Evolutionary conservation across 1,284 basidiomycete genomes (phyloP), one percentile per base, ranked within the genome.

Genomic region (Leccinum subfulvum): DNA sequence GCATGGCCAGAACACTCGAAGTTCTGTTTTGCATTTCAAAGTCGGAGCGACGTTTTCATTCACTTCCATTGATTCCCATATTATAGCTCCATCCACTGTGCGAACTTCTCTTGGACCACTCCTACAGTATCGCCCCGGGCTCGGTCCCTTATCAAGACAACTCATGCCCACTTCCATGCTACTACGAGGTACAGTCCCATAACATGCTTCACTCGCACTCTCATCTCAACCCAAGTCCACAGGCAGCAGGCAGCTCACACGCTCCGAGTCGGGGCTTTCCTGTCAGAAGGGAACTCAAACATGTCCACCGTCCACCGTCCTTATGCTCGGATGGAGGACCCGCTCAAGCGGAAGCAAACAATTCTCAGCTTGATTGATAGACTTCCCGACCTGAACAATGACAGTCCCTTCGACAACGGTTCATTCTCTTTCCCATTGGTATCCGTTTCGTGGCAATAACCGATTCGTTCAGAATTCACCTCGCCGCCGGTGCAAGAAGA

Each of bases 351-450:
- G 51, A 85, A 82, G 68, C 83, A 88, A 68, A 89, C 87, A 1
- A 80, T 90, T 58, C 73, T 88, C 49, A 87, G 80, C 65, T 73
- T 90, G 65, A 80, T 92, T 58, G 88, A 91, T 66, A 79, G 80
- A 41, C 69, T 84, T 64, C 82, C 85, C 65, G 83, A 90, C 62
- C 68, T 91, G 65, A 81, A 81, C 69, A 80, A 81, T 59, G 82
- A 84, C 58, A 80, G 79, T n/a, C 78, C 76, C 39, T 64, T 79
- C n/a, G 79, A 77, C 14, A 62, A 70, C 51, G 77, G 85, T 85
- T 66, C 62, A 80, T 77, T 8, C 52, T 63, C 41, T 54, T 59
- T 28, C 16, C 21, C 47, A 16, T 3, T n/a, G 13, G 39, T 62
- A 18, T 30, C 57, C n/a, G 13, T 52, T 58, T 64, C 44, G 56